These are phyloP conservation scores for Ramaria rubella DNA, from an alignment of 768 basidiomycete genomes.

Conservation along the genomic window DNA sequence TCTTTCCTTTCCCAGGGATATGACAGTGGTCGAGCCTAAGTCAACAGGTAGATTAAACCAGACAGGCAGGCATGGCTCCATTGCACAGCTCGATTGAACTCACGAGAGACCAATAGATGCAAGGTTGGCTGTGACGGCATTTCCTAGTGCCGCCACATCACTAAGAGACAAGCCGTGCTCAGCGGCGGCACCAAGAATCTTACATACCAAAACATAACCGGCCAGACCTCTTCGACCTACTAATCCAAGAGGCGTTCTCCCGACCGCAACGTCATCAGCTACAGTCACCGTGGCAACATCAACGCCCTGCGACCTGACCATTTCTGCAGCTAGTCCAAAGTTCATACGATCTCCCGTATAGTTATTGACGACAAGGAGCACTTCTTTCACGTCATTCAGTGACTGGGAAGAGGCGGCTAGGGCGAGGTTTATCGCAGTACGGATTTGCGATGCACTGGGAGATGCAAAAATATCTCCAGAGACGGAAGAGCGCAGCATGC, in stretches of 20 bases:
- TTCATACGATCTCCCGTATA: slow-evolving; percentile 53
- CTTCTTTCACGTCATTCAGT: slow-evolving; percentile 16
- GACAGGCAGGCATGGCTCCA: too few relatives aligned
- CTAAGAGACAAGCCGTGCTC: slow-evolving; percentile 33
- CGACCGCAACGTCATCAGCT: slow-evolving; percentile 50
- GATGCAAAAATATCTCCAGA: slow-evolving; percentile 60
- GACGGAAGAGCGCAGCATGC: slow-evolving; percentile 49
- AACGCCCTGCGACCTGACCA: slow-evolving; percentile 33
- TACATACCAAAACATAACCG: slow-evolving; percentile 47
- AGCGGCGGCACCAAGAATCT: slow-evolving; percentile 47
- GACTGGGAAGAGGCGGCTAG: slow-evolving; percentile 22
- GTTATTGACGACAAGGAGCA: slow-evolving; percentile 40
- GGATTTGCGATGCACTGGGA: slow-evolving; percentile 53
- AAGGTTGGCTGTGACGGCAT: slow-evolving; percentile 26
- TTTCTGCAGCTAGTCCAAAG: slow-evolving; percentile 52
- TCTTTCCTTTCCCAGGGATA: slow-evolving; percentile 38
- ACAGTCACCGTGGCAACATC: slow-evolving; percentile 43
- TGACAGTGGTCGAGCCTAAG: slow-evolving; percentile 53
- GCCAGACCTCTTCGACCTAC: slow-evolving; percentile 47
- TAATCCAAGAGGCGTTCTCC: slow-evolving; percentile 18
- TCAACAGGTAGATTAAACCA: too few relatives aligned
- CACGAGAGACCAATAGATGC: slow-evolving; percentile 28
- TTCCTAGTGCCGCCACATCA: slow-evolving; percentile 28
- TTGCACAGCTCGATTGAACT: too few relatives aligned
- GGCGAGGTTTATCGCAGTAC: slow-evolving; percentile 43